Evolutionary conservation across 2,329 filamentous ascomycete genomes (phyloP).

Genomic region (Penicillium sp.): DNA sequence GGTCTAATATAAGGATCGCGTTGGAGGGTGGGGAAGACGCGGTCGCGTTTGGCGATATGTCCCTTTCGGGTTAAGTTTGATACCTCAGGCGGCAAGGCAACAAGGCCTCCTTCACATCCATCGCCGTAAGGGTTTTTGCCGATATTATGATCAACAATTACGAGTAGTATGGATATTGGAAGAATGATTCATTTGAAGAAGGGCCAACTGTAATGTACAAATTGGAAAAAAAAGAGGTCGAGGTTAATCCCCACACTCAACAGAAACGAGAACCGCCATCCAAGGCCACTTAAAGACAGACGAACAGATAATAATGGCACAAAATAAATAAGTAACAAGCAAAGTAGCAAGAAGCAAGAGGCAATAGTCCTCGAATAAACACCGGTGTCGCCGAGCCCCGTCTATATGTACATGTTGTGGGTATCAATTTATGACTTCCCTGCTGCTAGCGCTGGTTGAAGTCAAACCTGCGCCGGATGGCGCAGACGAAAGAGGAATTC

Average conservation of each 20-base stretch:
- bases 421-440: slow-evolving; percentile 34
- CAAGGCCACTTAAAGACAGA: not conserved
- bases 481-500: not conserved
- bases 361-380: slow-evolving; percentile 19
- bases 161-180: not conserved
- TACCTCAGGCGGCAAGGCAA: slow-evolving; percentile 23
- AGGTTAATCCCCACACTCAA: not conserved
- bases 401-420: slow-evolving; percentile 33
- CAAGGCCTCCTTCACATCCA: not conserved
- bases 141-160: not conserved
- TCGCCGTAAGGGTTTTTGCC: not conserved
- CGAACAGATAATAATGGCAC: slow-evolving; percentile 10
- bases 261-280: not conserved
- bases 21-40: slow-evolving; percentile 33
- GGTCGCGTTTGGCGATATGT: slow-evolving; percentile 35
- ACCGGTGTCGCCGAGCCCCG: slow-evolving; percentile 33
- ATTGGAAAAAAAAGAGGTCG: not conserved
- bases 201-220: slow-evolving; percentile 5
- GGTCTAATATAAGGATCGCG: slow-evolving; percentile 29
- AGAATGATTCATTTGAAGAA: slow-evolving; percentile 1
- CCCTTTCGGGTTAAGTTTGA: slow-evolving; percentile 24
- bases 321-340: slow-evolving; percentile 7
- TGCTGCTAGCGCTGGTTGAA: slow-evolving; percentile 16
- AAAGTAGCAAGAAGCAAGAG: slow-evolving; percentile 9
- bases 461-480: slow-evolving; percentile 8